These are phyloP conservation scores for Saprolegnia diclina DNA, from an alignment of 352 stramenopile genomes.

Conservation along the genomic window DNA sequence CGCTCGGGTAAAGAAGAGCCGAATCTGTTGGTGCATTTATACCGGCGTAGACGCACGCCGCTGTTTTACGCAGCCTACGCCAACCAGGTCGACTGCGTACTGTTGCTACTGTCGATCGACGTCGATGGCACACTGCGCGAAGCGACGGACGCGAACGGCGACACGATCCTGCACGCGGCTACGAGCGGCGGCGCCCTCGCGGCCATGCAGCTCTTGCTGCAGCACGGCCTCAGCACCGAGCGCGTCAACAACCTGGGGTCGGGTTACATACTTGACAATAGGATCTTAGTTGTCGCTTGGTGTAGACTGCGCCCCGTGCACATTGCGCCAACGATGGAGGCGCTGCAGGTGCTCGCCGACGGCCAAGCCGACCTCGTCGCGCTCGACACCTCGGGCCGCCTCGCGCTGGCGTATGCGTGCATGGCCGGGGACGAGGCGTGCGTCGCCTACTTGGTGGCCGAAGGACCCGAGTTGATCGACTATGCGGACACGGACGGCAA, in stretches of 20 bases:
- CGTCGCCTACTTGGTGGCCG: slow-evolving; percentile 44
- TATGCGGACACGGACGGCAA: slow-evolving; percentile 62
- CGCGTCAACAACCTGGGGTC: slow-evolving; percentile 40
- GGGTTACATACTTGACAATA: too few species aligned
- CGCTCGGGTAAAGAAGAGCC: slow-evolving; percentile 32
- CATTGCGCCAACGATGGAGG: slow-evolving; percentile 36
- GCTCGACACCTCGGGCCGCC: slow-evolving; percentile 46
- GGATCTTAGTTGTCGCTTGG: too few species aligned
- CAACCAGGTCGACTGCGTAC: slow-evolving; percentile 40
- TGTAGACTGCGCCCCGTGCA: slow-evolving; percentile 31
- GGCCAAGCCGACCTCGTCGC: slow-evolving; percentile 47
- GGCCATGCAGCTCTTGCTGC: slow-evolving; percentile 38
- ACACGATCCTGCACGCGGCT: slow-evolving; percentile 57
- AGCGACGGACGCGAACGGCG: slow-evolving; percentile 41
- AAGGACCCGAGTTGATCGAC: slow-evolving; percentile 59
- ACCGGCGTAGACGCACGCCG: slow-evolving; percentile 52
- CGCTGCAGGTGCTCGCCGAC: slow-evolving; percentile 34
- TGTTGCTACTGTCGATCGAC: slow-evolving; percentile 36
- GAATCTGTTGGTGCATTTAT: too few species aligned
- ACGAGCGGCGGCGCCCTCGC: slow-evolving; percentile 35
- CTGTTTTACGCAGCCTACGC: slow-evolving; percentile 72
- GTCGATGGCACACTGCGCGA: slow-evolving; percentile 9
- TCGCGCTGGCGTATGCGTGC: slow-evolving; percentile 59
- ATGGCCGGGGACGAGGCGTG: slow-evolving; percentile 44
- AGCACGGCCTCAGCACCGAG: slow-evolving; percentile 37